These are phyloP conservation scores for Boletus semigastroideus DNA, from an alignment of 1,284 basidiomycete species.

Conservation along the genomic window DNA sequence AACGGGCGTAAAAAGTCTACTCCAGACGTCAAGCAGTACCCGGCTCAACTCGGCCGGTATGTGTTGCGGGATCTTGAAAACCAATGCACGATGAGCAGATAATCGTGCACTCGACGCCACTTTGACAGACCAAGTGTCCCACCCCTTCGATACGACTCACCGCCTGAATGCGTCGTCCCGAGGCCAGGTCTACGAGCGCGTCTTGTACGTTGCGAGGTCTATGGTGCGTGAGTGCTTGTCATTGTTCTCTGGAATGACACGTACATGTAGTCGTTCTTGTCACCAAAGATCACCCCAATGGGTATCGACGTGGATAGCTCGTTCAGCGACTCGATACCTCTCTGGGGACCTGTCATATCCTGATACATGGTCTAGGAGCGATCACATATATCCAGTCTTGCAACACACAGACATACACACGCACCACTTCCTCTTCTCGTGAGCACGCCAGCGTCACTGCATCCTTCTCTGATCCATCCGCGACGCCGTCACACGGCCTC, in stretches of 20 bases:
- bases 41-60: slow-evolving; percentile 20
- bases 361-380: slow-evolving; percentile 29
- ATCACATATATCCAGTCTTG: not conserved
- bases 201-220: slow-evolving; percentile 46
- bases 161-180: slow-evolving; percentile 43
- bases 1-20: slow-evolving; percentile 1
- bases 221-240: not conserved
- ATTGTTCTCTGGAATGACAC: slow-evolving; percentile 13
- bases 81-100: not conserved
- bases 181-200: slow-evolving; percentile 43
- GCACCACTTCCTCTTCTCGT: slow-evolving; percentile 49
- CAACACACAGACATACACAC: slow-evolving; percentile 29
- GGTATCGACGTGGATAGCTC: slow-evolving; percentile 40
- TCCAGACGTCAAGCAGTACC: slow-evolving; percentile 21
- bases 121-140: slow-evolving; percentile 48
- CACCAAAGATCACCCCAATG: slow-evolving; percentile 51
- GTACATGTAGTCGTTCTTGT: slow-evolving; percentile 50
- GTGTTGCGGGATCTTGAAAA: slow-evolving; percentile 27
- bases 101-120: not conserved
- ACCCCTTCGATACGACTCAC: slow-evolving; percentile 39
- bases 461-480: slow-evolving; percentile 27
- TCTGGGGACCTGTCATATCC: slow-evolving; percentile 42
- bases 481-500: slow-evolving; percentile 36
- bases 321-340: slow-evolving; percentile 46
- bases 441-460: slow-evolving; percentile 53